A percentile compares a stretch with the other conserved stretches of the same genome.
Conservation (phyloP, 2,329 filamentous ascomycete genomes). For the Talaromyces albobiverticillius region DNA sequence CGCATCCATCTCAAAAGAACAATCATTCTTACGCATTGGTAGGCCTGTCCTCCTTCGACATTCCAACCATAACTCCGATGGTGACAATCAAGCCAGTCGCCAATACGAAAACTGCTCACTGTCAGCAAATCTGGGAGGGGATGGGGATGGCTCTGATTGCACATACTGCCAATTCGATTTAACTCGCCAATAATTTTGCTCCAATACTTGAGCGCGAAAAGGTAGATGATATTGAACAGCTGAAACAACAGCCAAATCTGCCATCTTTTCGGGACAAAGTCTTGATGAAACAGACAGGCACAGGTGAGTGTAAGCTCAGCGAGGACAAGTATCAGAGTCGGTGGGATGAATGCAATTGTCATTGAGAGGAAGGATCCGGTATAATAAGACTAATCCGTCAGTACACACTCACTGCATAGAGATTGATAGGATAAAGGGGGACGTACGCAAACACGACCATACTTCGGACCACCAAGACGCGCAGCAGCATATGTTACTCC, state of each 20-base stretch:
- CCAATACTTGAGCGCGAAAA: neutral
- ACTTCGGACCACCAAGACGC: neutral
- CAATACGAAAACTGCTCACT: neutral
- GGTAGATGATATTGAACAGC: neutral
- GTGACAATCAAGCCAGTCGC: neutral
- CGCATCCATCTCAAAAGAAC: neutral
- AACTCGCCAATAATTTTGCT: neutral
- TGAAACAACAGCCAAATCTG: neutral
- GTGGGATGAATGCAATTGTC: constrained; percentile 2
- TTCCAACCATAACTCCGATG: neutral
- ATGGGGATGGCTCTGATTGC: neutral
- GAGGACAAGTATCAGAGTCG: neutral
- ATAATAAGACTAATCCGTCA: neutral
- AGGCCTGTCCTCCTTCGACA: neutral
- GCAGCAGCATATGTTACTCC: neutral
- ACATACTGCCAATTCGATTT: neutral
- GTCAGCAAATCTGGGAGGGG: neutral
- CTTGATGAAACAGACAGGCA: neutral
- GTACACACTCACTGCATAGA: neutral
- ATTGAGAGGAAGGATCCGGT: neutral
- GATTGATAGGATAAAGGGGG: neutral
- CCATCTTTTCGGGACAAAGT: neutral
- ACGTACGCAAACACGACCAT: neutral
- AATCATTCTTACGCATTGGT: neutral
- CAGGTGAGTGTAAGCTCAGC: neutral